These are phyloP conservation scores for Penicillium manginii DNA, from an alignment of 495 filamentous ascomycete species.

Conservation along the genomic window DNA sequence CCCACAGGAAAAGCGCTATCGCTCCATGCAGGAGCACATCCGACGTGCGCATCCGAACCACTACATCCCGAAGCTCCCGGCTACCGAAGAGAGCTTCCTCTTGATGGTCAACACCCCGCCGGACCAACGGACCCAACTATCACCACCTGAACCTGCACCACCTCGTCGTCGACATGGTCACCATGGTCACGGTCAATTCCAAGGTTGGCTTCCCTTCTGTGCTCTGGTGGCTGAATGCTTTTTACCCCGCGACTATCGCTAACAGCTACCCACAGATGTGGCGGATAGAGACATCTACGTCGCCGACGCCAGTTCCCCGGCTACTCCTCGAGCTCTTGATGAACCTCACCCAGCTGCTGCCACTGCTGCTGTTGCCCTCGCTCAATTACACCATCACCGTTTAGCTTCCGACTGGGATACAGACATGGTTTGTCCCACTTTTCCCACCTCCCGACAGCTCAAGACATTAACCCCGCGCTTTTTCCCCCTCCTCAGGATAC, in stretches of 20 bases:
- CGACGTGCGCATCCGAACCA: constrained; percentile 95
- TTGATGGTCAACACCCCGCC: constrained; percentile 92
- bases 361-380: constrained; percentile 82
- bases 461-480: constrained; percentile 5
- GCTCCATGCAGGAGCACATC: constrained; percentile 99
- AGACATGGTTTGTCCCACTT: constrained; percentile 65
- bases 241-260: constrained; percentile 20
- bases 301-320: constrained; percentile 71
- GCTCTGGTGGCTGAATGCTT: neutral
- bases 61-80: constrained; percentile 98
- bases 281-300: constrained; percentile 57
- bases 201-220: constrained; percentile 1
- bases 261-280: constrained; percentile 41
- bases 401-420: constrained; percentile 83
- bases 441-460: neutral
- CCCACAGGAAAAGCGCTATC: constrained; percentile 89
- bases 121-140: constrained; percentile 65
- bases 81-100: constrained; percentile 96
- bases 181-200: constrained; percentile 7
- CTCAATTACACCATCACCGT: constrained; percentile 83
- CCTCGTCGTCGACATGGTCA: constrained; percentile 43
- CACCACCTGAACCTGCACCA: constrained; percentile 56
- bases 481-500: constrained; percentile 56
- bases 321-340: constrained; percentile 72
- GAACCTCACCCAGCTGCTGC: constrained; percentile 72